A percentile compares a stretch with the other conserved stretches of the same genome.
Evolutionary conservation across 2,329 filamentous ascomycete species (phyloP).

Genomic region (Paracoccidioides lutzii): DNA sequence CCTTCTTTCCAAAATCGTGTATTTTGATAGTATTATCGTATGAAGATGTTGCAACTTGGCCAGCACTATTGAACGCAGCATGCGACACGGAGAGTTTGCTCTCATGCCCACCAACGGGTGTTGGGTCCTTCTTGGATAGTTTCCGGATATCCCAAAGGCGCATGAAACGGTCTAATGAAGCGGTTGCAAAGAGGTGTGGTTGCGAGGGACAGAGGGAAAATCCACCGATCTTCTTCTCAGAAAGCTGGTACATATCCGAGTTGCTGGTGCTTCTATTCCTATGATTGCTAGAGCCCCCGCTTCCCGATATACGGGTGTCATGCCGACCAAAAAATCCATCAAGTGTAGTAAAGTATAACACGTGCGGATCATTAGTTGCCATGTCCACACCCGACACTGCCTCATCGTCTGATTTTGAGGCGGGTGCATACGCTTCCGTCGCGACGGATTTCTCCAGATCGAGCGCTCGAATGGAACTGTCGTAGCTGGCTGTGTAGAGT

Average conservation of each 20-base stretch:
- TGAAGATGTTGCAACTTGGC: constrained; percentile 78
- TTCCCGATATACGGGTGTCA: constrained; percentile 51
- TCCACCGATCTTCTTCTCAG: constrained; percentile 90
- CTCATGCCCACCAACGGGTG: constrained; percentile 65
- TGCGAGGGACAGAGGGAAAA: constrained; percentile 72
- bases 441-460: constrained; percentile 72
- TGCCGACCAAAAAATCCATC: constrained; percentile 68
- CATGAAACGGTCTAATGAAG: constrained; percentile 75
- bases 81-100: constrained; percentile 81
- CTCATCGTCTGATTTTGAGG: constrained; percentile 55
- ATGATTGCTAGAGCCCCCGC: background rate
- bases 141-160: constrained; percentile 89
- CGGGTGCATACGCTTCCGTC: constrained; percentile 66
- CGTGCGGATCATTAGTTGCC: constrained; percentile 53
- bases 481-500: constrained; percentile 79
- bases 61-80: constrained; percentile 74
- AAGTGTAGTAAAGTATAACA: constrained; percentile 77
- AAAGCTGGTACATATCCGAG: constrained; percentile 59
- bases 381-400: constrained; percentile 80
- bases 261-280: constrained; percentile 30
- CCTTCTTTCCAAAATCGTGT: constrained; percentile 55
- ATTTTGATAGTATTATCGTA: constrained; percentile 96
- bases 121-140: constrained; percentile 50
- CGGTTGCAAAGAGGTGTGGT: constrained; percentile 75
- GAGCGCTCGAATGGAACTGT: constrained; percentile 77